These are phyloP conservation scores for Claviceps pusilla DNA, from an alignment of 2,329 filamentous ascomycete species.

Conservation along the genomic window DNA sequence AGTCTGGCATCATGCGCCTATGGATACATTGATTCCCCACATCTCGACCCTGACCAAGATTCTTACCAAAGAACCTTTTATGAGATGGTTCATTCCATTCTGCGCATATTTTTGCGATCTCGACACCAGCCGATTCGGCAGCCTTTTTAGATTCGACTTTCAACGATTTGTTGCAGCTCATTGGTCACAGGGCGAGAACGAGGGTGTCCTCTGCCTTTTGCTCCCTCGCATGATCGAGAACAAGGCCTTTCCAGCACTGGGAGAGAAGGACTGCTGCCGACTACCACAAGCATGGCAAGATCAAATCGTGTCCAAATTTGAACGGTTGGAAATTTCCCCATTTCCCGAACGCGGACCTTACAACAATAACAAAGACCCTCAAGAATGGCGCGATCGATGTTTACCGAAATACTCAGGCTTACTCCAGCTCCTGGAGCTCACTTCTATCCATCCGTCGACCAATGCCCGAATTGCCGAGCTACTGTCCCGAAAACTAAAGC, in stretches of 20 bases:
- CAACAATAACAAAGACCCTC: constrained; percentile 46
- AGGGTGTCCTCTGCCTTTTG: constrained; percentile 54
- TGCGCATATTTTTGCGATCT: constrained; percentile 68
- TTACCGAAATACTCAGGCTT: constrained; percentile 54
- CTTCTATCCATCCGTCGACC: constrained; percentile 50
- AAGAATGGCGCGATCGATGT: constrained; percentile 47
- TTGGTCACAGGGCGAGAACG: constrained; percentile 52
- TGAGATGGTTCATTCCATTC: constrained; percentile 66
- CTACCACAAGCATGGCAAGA: constrained; percentile 58
- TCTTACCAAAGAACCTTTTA: constrained; percentile 50
- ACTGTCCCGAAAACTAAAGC: constrained; percentile 49
- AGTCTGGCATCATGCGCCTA: constrained; percentile 58
- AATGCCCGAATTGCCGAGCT: constrained; percentile 51
- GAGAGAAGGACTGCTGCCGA: constrained; percentile 37
- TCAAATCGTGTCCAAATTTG: constrained; percentile 56
- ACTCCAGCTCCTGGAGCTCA: constrained; percentile 45
- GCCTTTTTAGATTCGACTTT: constrained; percentile 65
- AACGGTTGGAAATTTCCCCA: constrained; percentile 45
- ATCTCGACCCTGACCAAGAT: constrained; percentile 50
- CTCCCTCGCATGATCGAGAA: constrained; percentile 49
- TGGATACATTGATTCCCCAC: constrained; percentile 61
- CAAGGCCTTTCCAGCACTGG: constrained; percentile 36
- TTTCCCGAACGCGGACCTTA: constrained; percentile 50
- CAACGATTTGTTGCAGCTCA: constrained; percentile 67
- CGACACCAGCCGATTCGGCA: constrained; percentile 58